Base-by-base conservation (phyloP, 2,329 filamentous ascomycete species). In the Aspergillus hiratsukae region DNA sequence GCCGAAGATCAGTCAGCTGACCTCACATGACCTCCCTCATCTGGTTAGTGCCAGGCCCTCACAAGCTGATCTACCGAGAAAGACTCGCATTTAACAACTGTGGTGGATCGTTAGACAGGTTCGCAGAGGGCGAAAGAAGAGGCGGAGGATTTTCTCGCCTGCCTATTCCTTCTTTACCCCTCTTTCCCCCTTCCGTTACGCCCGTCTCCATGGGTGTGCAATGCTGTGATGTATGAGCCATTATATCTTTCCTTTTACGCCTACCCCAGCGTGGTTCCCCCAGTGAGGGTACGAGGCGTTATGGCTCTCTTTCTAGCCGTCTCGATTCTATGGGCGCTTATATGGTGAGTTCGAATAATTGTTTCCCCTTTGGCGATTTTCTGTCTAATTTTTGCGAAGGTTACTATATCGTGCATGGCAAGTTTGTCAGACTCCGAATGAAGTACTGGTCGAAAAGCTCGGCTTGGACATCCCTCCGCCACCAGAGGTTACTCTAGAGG, bases 381-480 rank as follows among this genome's bases (percentile, higher is more conserved):
- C 55, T 52, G 11, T 50, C 50, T 51, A 40, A 27, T 31, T 46
- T 55, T 29, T 19, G 7, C 25, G 35, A 62, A 94, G 90, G 91
- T 83, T 96, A 59, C 81, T 91, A 58, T 88, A 90, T 72, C 87
- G 94, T 70, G 90, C 91, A 59, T 91, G 89, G 78, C 89, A 92
- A 71, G 94, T 95, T 40, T 81, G 97, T 53, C 88, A 90, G 76
- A 96, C 93, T 66, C 91, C 93, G 25, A 91, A 96, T 55, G 90
- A 93, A 56, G 87, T 96, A 61, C 84, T 99, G 49, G 92, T 97
- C 66, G 87, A 87, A 65, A 90, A 97, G 51, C 85, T 99, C 49
- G 92, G 93, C 58, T 87, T 97, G 71, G 94, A 99, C 70, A 93
- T 99, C 52, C 94, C 94, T 59, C 87, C 91, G 60, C 83, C 90